Percentiles rank a stretch among this genome's conserved stretches.
Evolutionary conservation across 805 yeast species (phyloP).

Genomic region (Saccharomycopsis babjevae): DNA sequence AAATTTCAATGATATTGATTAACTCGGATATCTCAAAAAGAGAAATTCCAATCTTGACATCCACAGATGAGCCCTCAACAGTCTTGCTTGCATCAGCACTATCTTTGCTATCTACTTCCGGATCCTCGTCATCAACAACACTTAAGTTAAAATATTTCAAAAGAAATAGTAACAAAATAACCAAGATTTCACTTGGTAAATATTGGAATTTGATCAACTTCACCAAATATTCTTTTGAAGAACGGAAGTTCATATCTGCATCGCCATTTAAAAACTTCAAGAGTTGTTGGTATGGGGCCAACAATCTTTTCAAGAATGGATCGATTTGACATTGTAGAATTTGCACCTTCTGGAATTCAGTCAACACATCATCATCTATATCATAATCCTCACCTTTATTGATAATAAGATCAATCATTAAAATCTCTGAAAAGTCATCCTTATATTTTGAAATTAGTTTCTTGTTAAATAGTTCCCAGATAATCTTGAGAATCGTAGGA

Average conservation of each 20-base stretch:
- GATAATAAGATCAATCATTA: constrained; percentile 7
- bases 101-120: too few relatives aligned
- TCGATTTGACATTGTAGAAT: constrained; percentile 26
- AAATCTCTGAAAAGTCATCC: background rate
- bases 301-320: constrained; percentile 53
- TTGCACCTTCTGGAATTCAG: constrained; percentile 6
- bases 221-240: constrained; percentile 26
- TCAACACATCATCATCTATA: background rate
- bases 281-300: constrained; percentile 63
- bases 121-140: background rate
- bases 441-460: constrained; percentile 34
- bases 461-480: constrained; percentile 57
- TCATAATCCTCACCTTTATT: constrained; percentile 5
- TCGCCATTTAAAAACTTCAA: constrained; percentile 36
- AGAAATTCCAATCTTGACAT: constrained; percentile 9
- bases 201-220: constrained; percentile 40
- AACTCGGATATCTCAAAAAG: constrained; percentile 13
- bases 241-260: constrained; percentile 22
- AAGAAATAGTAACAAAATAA: constrained; percentile 8
- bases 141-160: constrained; percentile 16
- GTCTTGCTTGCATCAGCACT: background rate
- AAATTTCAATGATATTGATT: constrained; percentile 7
- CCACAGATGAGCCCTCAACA: background rate
- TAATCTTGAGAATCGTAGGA: constrained; percentile 37
- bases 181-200: constrained; percentile 21